These are phyloP conservation scores for Coleophoma crateriformis DNA, from an alignment of 2,329 filamentous ascomycete genomes.

Conservation along the genomic window DNA sequence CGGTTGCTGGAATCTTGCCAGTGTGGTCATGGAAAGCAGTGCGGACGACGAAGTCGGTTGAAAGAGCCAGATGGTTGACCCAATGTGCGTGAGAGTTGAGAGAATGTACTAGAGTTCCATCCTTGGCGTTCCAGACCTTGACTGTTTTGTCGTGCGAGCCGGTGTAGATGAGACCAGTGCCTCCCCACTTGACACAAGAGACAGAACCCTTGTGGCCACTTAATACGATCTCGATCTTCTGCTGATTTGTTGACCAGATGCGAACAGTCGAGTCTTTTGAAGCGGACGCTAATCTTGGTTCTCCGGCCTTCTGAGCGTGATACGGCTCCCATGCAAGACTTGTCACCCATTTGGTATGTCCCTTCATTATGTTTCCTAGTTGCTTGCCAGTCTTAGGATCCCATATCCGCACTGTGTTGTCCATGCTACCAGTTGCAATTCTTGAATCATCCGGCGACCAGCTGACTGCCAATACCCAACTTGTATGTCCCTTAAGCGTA, in stretches of 20 bases:
- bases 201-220: constrained; percentile 86
- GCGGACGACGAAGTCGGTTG: constrained; percentile 82
- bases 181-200: constrained; percentile 91
- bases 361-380: constrained; percentile 65
- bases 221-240: constrained; percentile 74
- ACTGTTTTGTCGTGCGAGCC: constrained; percentile 88
- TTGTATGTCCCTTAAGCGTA: constrained; percentile 81
- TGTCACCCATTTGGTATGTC: constrained; percentile 85
- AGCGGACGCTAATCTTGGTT: constrained; percentile 75
- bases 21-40: constrained; percentile 85
- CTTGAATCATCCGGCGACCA: constrained; percentile 81
- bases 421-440: constrained; percentile 87
- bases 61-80: constrained; percentile 92
- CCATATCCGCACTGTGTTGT: constrained; percentile 88
- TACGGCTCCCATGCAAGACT: constrained; percentile 91
- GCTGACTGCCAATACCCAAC: constrained; percentile 82
- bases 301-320: constrained; percentile 70
- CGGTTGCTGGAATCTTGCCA: constrained; percentile 60
- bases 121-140: constrained; percentile 79
- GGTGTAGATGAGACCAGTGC: constrained; percentile 78
- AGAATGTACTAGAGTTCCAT: constrained; percentile 75
- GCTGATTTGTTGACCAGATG: constrained; percentile 78
- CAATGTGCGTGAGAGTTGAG: constrained; percentile 83
- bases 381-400: constrained; percentile 75
- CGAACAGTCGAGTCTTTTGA: constrained; percentile 87